phyloP scores from a whole-genome alignment of 2,329 filamentous ascomycete genomes.

The Paraphoma chrysanthemicola region DNA sequence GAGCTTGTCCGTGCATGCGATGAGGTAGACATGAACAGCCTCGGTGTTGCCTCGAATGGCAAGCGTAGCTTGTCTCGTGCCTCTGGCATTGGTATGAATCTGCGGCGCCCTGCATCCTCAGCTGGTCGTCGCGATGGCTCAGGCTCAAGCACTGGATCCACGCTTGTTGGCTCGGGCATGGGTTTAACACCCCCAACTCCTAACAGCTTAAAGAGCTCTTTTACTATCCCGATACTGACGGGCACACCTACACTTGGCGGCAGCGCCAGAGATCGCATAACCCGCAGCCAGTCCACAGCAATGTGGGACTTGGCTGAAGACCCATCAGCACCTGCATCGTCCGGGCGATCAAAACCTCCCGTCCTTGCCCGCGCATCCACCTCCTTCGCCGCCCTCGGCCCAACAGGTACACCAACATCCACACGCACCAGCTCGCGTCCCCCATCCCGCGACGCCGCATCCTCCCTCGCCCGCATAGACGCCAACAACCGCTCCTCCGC shows the following conservation, averaged over 20 bases:
- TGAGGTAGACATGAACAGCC: constrained; percentile 29
- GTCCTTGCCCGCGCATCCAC: constrained; percentile 35
- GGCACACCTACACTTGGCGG: constrained; percentile 31
- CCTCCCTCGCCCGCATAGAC: constrained; percentile 32
- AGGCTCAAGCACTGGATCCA: constrained; percentile 41
- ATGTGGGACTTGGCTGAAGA: constrained; percentile 47
- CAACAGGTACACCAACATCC: constrained; percentile 19
- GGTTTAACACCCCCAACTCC: constrained; percentile 44
- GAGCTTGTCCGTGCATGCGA: constrained; percentile 48
- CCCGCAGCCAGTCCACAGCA: constrained; percentile 35
- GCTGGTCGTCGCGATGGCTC: constrained; percentile 42
- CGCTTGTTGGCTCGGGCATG: constrained; percentile 29
- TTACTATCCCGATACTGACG: constrained; percentile 34
- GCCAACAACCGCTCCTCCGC: constrained; percentile 22
- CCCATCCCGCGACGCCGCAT: constrained; percentile 37
- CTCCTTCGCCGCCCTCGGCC: constrained; percentile 30
- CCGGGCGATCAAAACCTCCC: constrained; percentile 23
- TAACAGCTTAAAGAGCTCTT: constrained; percentile 38
- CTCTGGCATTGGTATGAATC: constrained; percentile 31
- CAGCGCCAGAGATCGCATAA: constrained; percentile 33
- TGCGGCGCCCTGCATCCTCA: constrained; percentile 40
- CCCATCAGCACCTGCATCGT: constrained; percentile 29
- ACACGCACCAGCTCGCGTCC: constrained; percentile 29
- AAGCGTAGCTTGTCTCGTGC: constrained; percentile 42
- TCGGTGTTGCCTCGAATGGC: constrained; percentile 20